A percentile compares a stretch with the other conserved stretches of the same genome.
phyloP scores from a whole-genome alignment of 2,329 filamentous ascomycete species.

The Cordyceps javanica region DNA sequence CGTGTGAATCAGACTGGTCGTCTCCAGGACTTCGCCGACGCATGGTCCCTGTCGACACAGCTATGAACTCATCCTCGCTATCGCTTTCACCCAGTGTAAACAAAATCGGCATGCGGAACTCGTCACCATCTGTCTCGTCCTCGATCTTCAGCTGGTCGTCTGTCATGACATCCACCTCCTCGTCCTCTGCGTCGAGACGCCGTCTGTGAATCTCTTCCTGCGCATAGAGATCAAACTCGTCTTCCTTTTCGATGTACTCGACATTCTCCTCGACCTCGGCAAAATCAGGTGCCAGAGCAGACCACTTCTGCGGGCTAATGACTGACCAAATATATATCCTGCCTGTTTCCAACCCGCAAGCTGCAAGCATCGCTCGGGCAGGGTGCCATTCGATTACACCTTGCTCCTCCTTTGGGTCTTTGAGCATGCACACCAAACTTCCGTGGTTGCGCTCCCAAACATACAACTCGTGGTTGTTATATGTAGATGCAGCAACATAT shows the following conservation, averaged over 20 bases:
- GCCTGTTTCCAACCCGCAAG: constrained; percentile 87
- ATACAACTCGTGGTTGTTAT: constrained; percentile 98
- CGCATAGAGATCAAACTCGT: constrained; percentile 97
- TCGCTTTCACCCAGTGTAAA: constrained; percentile 90
- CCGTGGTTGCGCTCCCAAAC: constrained; percentile 95
- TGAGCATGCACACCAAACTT: constrained; percentile 91
- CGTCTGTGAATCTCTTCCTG: constrained; percentile 91
- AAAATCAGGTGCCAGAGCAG: constrained; percentile 92
- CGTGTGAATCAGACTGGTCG: constrained; percentile 53
- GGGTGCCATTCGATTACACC: constrained; percentile 98
- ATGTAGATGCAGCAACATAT: constrained; percentile 93
- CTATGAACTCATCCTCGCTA: constrained; percentile 81
- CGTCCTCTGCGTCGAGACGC: constrained; percentile 84
- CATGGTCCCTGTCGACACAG: constrained; percentile 72
- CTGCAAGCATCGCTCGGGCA: constrained; percentile 75
- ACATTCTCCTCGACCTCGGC: constrained; percentile 97
- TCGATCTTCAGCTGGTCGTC: constrained; percentile 57
- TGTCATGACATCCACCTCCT: constrained; percentile 84
- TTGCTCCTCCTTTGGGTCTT: constrained; percentile 93
- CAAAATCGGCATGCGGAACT: constrained; percentile 91
- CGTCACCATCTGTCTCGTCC: constrained; percentile 47
- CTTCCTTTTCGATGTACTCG: constrained; percentile 90
- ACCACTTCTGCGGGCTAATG: constrained; percentile 93
- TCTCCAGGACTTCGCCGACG: constrained; percentile 77
- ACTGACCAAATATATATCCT: constrained; percentile 96